phyloP scores from a whole-genome alignment of 371 early-diverging fungal species.

The Apophysomyces ossiformis region DNA sequence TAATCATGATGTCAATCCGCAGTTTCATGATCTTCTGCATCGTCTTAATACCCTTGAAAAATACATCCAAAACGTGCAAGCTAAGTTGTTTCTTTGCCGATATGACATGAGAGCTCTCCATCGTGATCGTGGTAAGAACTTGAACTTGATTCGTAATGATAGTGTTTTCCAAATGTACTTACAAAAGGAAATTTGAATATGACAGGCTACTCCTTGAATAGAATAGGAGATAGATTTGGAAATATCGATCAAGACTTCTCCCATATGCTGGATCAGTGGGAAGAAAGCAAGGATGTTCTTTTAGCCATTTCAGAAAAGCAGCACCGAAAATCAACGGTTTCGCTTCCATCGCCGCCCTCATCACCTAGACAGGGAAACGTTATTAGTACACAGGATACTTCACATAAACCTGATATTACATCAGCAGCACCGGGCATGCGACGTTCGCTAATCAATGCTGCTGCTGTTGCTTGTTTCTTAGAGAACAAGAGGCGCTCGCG shows the following conservation, averaged over 20 bases:
- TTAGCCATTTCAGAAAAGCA: neutral
- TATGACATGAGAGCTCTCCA: conserved; percentile 38
- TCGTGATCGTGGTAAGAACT: conserved; percentile 28
- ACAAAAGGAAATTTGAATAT: neutral
- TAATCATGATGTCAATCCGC: conserved; percentile 16
- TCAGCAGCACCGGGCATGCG: conserved; percentile 7
- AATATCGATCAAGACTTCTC: conserved; percentile 37
- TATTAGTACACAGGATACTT: neutral
- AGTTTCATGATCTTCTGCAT: conserved; percentile 32
- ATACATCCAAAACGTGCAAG: conserved; percentile 35
- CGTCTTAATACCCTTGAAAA: conserved; percentile 39
- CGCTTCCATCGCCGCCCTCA: conserved; percentile 44
- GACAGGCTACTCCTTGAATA: conserved; percentile 19
- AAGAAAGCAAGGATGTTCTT: conserved; percentile 33
- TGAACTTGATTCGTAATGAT: too few relatives aligned
- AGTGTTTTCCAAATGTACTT: neutral
- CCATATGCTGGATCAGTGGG: conserved; percentile 38
- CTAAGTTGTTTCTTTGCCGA: conserved; percentile 39
- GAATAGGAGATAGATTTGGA: conserved; percentile 31
- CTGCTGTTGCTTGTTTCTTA: conserved; percentile 22
- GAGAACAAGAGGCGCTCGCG: conserved; percentile 22
- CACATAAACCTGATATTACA: conserved; percentile 6
- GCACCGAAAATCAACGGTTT: conserved; percentile 1
- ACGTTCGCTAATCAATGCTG: conserved; percentile 19
- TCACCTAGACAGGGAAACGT: conserved; percentile 23